These are phyloP conservation scores for Cucumis cinereus DNA, from an alignment of 306 rosid species.

Conservation along the genomic window DNA sequence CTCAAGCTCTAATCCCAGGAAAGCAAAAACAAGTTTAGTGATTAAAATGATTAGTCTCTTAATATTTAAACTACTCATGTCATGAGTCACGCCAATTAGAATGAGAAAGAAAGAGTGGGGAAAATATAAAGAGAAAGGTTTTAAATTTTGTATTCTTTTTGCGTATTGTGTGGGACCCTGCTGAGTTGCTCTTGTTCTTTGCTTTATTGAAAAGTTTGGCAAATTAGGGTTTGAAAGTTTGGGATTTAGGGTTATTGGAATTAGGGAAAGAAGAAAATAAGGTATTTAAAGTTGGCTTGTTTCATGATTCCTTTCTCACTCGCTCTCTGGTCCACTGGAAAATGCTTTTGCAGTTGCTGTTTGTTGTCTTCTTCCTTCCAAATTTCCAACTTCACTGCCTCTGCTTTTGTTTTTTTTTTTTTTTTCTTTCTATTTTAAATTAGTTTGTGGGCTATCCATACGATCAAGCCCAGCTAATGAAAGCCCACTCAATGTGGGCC, in stretches of 20 bases:
- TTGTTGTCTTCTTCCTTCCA: background rate
- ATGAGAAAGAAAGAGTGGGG: background rate
- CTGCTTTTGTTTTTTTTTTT: background rate
- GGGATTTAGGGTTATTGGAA: slow-evolving; percentile 47
- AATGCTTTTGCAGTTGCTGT: slow-evolving; percentile 5
- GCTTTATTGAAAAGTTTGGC: slow-evolving; percentile 56
- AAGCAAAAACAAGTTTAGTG: slow-evolving; percentile 22
- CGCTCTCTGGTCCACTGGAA: background rate
- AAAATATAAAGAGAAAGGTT: slow-evolving; percentile 21
- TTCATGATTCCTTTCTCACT: slow-evolving; percentile 32
- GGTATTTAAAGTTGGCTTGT: slow-evolving; percentile 38
- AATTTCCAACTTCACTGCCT: background rate
- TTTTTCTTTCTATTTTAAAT: background rate
- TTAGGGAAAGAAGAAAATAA: slow-evolving; percentile 41
- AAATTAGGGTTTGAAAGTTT: slow-evolving; percentile 58
- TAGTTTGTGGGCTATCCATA: background rate
- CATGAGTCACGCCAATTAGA: slow-evolving; percentile 10
- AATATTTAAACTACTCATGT: slow-evolving; percentile 17
- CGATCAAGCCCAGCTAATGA: background rate
- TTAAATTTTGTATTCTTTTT: slow-evolving; percentile 6
- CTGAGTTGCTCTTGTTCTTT: slow-evolving; percentile 21
- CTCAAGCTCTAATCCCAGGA: slow-evolving; percentile 37
- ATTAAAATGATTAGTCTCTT: slow-evolving; percentile 53
- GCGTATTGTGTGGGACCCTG: slow-evolving; percentile 8
- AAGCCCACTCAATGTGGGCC: background rate